Base-by-base conservation (phyloP, 1,284 basidiomycete species). In the Pseudozyma thailandica region DNA sequence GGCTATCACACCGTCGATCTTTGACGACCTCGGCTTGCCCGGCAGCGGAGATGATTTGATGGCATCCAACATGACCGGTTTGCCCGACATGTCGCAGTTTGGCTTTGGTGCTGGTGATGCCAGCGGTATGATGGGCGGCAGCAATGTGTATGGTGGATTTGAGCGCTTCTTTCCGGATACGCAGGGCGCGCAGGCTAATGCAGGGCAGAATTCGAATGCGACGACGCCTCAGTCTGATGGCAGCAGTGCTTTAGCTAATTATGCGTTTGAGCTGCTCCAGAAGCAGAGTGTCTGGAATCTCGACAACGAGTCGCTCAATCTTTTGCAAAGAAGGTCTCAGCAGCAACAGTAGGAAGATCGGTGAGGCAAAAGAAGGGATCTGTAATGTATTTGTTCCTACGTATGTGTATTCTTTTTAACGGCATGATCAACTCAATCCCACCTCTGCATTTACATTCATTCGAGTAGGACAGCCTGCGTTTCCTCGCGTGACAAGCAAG, bases 201-300 rank as follows among this genome's bases (percentile, higher is more conserved):
- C n/a, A 18, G 28, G 23, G 0, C 35, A 38, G 35, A 21, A 28
- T 20, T 38, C 43, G 23, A 41, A 45, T 7, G 47, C 18, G 1
- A 49, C 49, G 9, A 64, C 61, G 1, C 61, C 61, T 7, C 56
- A 56, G 49, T 71, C 68, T 15, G 69, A 72, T 15, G 45, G 50
- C 1, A 65, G 62, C 30, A 47, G 46, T 20, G 56, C 52, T 3
- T 31, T 72, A 12, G 52, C 63, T 12, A 63, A 28, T n/a, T 66
- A 63, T 21, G 69, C 69, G 15, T 72, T 72, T 26, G 69, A 72
- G 42, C 47, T 72, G 23, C 33, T 72, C 9, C 69, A 72, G 47
- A 72, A 68, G 37, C 63, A 66, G 43, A 66, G 63, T 31, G 50
- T 72, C 3, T 72, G 69, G 69, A 60, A 60, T n/a, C 28, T 72